A percentile compares a stretch with the other conserved stretches of the same genome.
Evolutionary conservation across 495 filamentous ascomycete genomes (phyloP).

Genomic region (Aspergillus taichungensis): DNA sequence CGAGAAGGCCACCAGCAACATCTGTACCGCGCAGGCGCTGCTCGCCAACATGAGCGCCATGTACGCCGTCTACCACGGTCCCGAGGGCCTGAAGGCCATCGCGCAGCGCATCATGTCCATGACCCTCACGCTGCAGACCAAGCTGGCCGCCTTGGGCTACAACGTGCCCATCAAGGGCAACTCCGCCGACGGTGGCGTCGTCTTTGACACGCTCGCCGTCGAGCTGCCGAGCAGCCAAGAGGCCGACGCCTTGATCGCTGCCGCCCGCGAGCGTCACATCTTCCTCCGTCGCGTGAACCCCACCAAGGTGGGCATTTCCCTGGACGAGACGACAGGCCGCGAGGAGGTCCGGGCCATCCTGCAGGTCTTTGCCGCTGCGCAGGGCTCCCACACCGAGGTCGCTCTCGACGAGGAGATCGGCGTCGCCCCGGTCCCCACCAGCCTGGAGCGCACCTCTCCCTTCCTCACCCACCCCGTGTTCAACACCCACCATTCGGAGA

Average conservation of each 20-base stretch:
- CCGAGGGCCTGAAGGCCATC: constrained; percentile 73
- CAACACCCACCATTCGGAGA: constrained; percentile 95
- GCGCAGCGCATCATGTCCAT: constrained; percentile 67
- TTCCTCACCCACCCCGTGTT: constrained; percentile 93
- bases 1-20: constrained; percentile 98
- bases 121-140: constrained; percentile 61
- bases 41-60: constrained; percentile 96
- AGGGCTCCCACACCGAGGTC: constrained; percentile 27
- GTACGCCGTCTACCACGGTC: constrained; percentile 97
- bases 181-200: constrained; percentile 37
- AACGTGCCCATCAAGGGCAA: constrained; percentile 49
- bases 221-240: constrained; percentile 42
- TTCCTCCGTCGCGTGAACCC: constrained; percentile 57
- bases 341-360: constrained; percentile 54
- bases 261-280: constrained; percentile 43
- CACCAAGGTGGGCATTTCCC: constrained; percentile 54
- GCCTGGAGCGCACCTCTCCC: constrained; percentile 59
- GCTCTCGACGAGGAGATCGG: constrained; percentile 38
- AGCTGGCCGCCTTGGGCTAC: constrained; percentile 57
- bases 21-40: constrained; percentile 93
- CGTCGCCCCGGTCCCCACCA: constrained; percentile 44
- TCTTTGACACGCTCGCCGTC: constrained; percentile 81
- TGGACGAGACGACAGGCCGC: constrained; percentile 63
- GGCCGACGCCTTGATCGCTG: constrained; percentile 41
- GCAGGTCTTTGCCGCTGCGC: constrained; percentile 42